These are phyloP conservation scores for Marasmius fiardii DNA, from an alignment of 1,284 basidiomycete genomes.

Conservation along the genomic window DNA sequence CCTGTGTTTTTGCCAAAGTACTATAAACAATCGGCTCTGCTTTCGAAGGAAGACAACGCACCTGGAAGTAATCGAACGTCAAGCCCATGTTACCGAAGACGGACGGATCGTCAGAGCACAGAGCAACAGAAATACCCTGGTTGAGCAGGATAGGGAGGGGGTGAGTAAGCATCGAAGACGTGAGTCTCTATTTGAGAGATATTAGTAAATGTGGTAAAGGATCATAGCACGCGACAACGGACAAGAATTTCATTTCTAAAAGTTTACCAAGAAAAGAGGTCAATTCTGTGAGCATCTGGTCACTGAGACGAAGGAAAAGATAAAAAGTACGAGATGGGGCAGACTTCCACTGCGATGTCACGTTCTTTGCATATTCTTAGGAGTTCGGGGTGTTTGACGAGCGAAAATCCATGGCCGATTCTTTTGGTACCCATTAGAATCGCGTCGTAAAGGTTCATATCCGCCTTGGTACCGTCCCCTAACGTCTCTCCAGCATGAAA, in stretches of 20 bases:
- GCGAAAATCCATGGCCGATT: constrained; percentile 76
- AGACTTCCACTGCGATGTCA: constrained; percentile 66
- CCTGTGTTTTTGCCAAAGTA: constrained; percentile 30
- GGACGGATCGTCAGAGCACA: constrained; percentile 72
- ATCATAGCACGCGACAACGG: constrained; percentile 11
- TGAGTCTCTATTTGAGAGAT: constrained; percentile 45
- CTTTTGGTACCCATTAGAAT: constrained; percentile 73
- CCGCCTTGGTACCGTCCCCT: constrained; percentile 66
- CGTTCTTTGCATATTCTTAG: constrained; percentile 63
- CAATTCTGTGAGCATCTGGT: neutral
- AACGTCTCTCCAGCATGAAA: constrained; percentile 81
- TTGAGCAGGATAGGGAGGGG: constrained; percentile 66
- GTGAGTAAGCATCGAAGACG: constrained; percentile 74
- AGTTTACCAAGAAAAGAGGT: constrained; percentile 7
- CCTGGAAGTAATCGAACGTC: constrained; percentile 72
- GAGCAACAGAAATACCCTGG: constrained; percentile 63
- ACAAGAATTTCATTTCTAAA: constrained; percentile 68
- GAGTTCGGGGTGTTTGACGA: constrained; percentile 70
- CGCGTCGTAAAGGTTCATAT: constrained; percentile 77
- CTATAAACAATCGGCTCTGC: neutral
- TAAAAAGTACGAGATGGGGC: constrained; percentile 63
- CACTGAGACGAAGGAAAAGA: neutral
- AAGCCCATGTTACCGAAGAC: constrained; percentile 78
- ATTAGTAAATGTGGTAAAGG: constrained; percentile 1
- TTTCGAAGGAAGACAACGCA: constrained; percentile 17